Evolutionary conservation across 257 asterid species (phyloP).

Genomic region (Linaria vulgaris): DNA sequence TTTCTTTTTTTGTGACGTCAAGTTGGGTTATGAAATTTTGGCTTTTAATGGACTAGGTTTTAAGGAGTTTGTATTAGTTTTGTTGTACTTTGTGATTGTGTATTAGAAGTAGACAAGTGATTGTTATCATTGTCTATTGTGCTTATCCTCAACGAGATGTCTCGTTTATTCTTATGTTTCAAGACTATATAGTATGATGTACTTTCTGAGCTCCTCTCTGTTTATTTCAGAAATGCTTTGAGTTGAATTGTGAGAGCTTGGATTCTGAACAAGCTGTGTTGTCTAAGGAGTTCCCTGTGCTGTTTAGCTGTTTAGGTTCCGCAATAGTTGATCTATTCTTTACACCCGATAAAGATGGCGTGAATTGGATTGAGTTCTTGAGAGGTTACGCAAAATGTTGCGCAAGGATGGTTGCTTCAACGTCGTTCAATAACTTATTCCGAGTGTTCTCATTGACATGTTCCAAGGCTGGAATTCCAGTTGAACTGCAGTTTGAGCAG

Average conservation of each 20-base stretch:
- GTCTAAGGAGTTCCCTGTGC: constrained; percentile 45
- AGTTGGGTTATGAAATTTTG: neutral
- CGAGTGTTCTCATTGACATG: constrained; percentile 44
- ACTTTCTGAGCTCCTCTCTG: neutral
- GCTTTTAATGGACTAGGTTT: neutral
- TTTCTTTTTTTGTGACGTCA: neutral
- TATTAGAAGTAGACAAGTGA: neutral
- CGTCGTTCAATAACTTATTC: constrained; percentile 53
- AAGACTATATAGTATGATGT: constrained; percentile 12
- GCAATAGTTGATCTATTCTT: constrained; percentile 71
- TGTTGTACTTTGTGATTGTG: neutral
- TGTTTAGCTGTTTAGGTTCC: constrained; percentile 62
- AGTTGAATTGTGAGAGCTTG: constrained; percentile 38
- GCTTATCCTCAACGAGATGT: too few species aligned
- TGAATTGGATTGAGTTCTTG: constrained; percentile 77
- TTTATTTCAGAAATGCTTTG: constrained; percentile 71
- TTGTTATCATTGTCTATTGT: too few species aligned
- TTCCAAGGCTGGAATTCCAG: constrained; percentile 68
- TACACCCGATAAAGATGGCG: constrained; percentile 57
- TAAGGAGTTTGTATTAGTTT: too few species aligned
- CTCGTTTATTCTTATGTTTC: too few species aligned
- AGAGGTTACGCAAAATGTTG: constrained; percentile 76
- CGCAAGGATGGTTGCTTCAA: constrained; percentile 60
- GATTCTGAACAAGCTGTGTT: constrained; percentile 35
- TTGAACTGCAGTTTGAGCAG: constrained; percentile 55